phyloP scores from a whole-genome alignment of 2,329 filamentous ascomycete genomes.

The Neonectria hederae region DNA sequence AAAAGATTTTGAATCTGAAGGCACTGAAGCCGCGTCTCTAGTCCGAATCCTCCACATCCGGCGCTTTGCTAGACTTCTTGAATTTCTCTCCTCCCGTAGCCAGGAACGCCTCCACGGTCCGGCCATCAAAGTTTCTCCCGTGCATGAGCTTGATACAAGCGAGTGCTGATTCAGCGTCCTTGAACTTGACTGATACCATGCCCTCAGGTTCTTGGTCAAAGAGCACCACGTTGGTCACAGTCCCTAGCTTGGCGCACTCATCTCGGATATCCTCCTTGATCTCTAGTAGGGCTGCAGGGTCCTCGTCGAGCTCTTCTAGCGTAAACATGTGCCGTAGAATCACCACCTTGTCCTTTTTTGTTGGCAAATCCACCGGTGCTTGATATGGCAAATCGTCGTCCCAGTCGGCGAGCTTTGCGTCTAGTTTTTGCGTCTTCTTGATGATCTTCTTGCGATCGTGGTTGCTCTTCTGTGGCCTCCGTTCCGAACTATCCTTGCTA shows the following conservation, averaged over 20 bases:
- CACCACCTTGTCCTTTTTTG: conserved; percentile 80
- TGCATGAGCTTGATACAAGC: conserved; percentile 80
- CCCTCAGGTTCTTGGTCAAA: conserved; percentile 89
- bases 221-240: conserved; percentile 89
- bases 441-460: conserved; percentile 90
- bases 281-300: conserved; percentile 82
- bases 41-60: conserved; percentile 54
- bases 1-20: conserved; percentile 12
- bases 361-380: conserved; percentile 51
- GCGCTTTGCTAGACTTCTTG: conserved; percentile 70
- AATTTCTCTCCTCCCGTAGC: conserved; percentile 78
- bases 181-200: conserved; percentile 85
- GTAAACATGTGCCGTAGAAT: conserved; percentile 96
- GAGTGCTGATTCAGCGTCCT: conserved; percentile 73
- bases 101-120: conserved; percentile 75
- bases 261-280: conserved; percentile 95
- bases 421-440: conserved; percentile 88
- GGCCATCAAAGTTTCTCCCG: conserved; percentile 80
- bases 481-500: conserved; percentile 41
- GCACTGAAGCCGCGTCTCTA: conserved; percentile 23
- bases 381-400: conserved; percentile 82
- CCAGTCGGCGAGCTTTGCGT: conserved; percentile 94
- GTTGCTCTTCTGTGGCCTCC: conserved; percentile 60
- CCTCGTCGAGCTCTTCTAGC: conserved; percentile 82
- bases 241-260: conserved; percentile 85